Conservation (phyloP, 129 eudicot species). For the Tagetes patula region DNA sequence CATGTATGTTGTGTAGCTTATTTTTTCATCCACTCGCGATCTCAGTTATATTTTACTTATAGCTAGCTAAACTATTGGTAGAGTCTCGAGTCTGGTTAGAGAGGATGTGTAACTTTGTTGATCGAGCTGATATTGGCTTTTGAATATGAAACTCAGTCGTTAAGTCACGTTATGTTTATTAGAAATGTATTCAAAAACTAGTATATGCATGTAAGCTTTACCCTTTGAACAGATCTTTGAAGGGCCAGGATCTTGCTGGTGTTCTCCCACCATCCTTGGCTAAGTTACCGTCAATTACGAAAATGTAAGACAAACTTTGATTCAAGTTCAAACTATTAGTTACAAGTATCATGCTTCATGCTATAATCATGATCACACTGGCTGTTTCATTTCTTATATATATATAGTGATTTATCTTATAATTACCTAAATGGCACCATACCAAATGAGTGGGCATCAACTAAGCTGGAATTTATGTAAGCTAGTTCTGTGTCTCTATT, state of each 20-base stretch:
- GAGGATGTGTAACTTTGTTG: too few relatives aligned
- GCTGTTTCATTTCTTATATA: background rate
- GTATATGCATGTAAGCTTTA: background rate
- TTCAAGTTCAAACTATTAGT: background rate
- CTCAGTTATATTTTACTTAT: too few relatives aligned
- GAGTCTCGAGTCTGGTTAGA: too few relatives aligned
- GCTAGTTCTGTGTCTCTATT: background rate
- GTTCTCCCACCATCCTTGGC: slow-evolving; percentile 27
- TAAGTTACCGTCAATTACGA: slow-evolving; percentile 23
- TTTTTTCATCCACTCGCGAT: too few relatives aligned
- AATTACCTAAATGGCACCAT: slow-evolving; percentile 32
- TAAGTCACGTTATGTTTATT: too few relatives aligned
- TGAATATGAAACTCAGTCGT: too few relatives aligned
- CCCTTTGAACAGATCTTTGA: slow-evolving; percentile 42
- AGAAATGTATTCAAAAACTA: too few relatives aligned
- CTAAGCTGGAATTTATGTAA: slow-evolving; percentile 8
- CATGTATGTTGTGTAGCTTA: slow-evolving; percentile 31
- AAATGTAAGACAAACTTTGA: slow-evolving; percentile 6
- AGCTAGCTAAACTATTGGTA: too few relatives aligned
- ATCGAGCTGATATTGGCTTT: too few relatives aligned
- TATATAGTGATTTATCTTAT: slow-evolving; percentile 21
- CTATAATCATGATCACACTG: background rate
- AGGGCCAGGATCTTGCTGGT: slow-evolving; percentile 49
- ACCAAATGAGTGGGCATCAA: slow-evolving; percentile 29
- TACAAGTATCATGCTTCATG: background rate